A percentile compares a stretch with the other conserved stretches of the same genome.
Evolutionary conservation across 805 yeast species (phyloP).

Genomic region (Blastobotrys terrestris): DNA sequence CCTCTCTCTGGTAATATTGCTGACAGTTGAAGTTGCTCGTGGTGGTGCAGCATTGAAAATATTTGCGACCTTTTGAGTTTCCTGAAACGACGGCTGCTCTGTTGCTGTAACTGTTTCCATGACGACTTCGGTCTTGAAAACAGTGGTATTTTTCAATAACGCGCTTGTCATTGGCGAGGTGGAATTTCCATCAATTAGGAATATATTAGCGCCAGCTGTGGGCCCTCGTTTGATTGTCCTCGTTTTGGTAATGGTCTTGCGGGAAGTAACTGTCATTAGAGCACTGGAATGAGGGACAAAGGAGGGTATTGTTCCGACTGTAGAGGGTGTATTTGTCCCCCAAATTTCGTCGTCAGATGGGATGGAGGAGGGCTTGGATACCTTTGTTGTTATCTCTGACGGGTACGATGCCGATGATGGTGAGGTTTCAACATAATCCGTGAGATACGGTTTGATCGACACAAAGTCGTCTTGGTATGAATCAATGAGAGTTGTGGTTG

Average conservation of each 20-base stretch:
- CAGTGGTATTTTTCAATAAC: not conserved
- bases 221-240: not conserved
- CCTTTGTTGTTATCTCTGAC: too few species aligned
- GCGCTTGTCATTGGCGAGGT: too few species aligned
- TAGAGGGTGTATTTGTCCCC: not conserved
- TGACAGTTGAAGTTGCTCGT: not conserved
- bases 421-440: not conserved
- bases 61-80: not conserved
- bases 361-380: too few species aligned
- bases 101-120: not conserved
- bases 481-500: not conserved
- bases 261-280: not conserved
- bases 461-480: not conserved
- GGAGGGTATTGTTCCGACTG: not conserved
- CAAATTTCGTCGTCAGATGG: not conserved
- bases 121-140: not conserved
- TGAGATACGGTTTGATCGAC: not conserved
- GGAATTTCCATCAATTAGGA: not conserved
- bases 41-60: not conserved
- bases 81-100: not conserved
- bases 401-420: not conserved
- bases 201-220: not conserved
- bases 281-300: not conserved
- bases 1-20: not conserved
- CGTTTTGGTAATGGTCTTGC: not conserved